Evolutionary conservation across 495 filamentous ascomycete genomes (phyloP), one percentile per base, ranked within the genome.

Genomic region (Penicillium cataractarum): DNA sequence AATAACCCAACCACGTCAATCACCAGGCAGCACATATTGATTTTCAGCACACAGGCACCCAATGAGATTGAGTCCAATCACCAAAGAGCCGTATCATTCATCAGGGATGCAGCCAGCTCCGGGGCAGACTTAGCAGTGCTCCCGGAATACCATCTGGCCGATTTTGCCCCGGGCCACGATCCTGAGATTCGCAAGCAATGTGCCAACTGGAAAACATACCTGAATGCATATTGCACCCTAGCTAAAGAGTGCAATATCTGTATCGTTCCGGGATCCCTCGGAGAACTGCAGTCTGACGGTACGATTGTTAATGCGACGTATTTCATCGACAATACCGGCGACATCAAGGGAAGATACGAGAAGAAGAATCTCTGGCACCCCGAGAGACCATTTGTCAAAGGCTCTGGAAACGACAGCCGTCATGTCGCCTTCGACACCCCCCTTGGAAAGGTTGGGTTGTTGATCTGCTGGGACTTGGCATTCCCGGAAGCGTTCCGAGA

Each of bases 401-500:
- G 78, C 7, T 78, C 74, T 1, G 68, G 52, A n/a, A 71, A n/a
- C 70, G 80, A 31, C 70, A 82, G 24, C 22, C 79, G 82, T 1
- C 91, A 93, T 69, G 61, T 65, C 15, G 87, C 86, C 0, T 89
- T 93, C 66, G 84, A 90, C 51, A 91, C 87, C 0, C 88, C 89
- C 0, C 66, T 92, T 0, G 84, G 83, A 4, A 85, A 83, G 48
- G 87, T 90, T 0, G 90, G 91, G 1, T 64, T 93, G 65, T 79
- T 93, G 10, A 87, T 92, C 44, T 93, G 90, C 76, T 93, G 90
- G 90, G 90, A 93, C 70, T 67, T 92, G 15, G 87, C 88, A 10
- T 93, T 92, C 61, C 90, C 90, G 1, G 91, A 93, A 74, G 89
- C 88, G 0, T 92, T 91, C 65, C 79, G 90, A 17, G 89, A 87